Base-by-base conservation (phyloP, 805 yeast genomes). In the Phaffomyces antillensis region DNA sequence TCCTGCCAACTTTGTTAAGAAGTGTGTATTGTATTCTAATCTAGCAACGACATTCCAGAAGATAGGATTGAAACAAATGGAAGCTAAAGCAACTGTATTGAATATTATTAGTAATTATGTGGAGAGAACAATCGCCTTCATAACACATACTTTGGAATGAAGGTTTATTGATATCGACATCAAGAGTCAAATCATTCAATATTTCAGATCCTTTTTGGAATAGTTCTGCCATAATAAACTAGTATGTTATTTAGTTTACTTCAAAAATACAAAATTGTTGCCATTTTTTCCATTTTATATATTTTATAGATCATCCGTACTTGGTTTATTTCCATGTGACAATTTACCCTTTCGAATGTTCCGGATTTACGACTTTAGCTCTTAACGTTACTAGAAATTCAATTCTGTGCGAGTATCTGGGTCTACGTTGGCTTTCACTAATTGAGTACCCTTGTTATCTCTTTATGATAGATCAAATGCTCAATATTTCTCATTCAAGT, bases 21-120 rank as follows among this genome's bases (percentile, higher is more conserved):
- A 56, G 53, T 85, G 84, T 15, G 86, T 79, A 48, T 78, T 77
- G 72, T 87, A 87, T 62, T 93, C 98, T 53, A 46, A 57, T 55
- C 98, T 76, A 7, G 99, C 99, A 20, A 78, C 95, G 46, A 84
- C 74, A 63, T 93, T 93, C 99, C 99, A 93, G 62, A 90, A 91
- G 30, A 86, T 76, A 16, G 99, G 99, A 63, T 93, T 93, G 76
- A 93, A 90, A 15, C 82, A 80, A 54, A 93, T 85, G 28, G 85
- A 76, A 9, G 71, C 74, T 26, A 86, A 61, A 6, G 91, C 77
- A 47, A 68, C 72, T 57, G 23, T n/a, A 11, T 31, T 11, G 6
- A 13, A 16, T 8, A 15, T 9, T 16, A 38, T 39, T 39, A 36
- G 43, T 35, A 18, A 34, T 12, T 12, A 7, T 5, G 16, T 9